Conservation (phyloP, 108 stramenopile species). For the Cyclostephanos invisitatus region DNA sequence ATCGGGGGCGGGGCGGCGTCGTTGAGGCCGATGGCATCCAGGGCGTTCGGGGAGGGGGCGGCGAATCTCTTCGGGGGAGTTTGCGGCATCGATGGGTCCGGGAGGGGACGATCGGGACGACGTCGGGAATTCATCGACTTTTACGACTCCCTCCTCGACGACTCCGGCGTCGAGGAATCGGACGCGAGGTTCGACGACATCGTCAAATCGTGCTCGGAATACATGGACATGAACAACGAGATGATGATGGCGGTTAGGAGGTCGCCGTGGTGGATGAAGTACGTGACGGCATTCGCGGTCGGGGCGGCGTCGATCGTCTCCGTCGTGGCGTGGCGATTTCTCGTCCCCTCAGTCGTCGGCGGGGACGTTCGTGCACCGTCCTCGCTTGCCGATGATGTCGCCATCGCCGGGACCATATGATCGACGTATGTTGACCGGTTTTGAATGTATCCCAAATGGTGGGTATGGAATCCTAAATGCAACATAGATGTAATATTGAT, state of each 20-base stretch:
- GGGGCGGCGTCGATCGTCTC: background rate
- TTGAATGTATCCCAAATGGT: too few species aligned
- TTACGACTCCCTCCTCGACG: conserved; percentile 39
- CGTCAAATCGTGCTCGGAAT: conserved; percentile 17
- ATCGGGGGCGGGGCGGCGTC: conserved; percentile 56
- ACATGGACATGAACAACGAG: conserved; percentile 38
- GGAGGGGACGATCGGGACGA: conserved; percentile 22
- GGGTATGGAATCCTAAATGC: too few species aligned
- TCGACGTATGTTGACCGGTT: too few species aligned
- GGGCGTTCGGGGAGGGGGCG: conserved; percentile 45
- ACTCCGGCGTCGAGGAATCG: background rate
- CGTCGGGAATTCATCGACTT: conserved; percentile 40
- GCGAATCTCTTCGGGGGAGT: conserved; percentile 43
- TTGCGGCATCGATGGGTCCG: conserved; percentile 25
- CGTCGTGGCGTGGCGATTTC: background rate
- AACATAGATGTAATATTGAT: too few species aligned
- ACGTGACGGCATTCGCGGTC: conserved; percentile 6
- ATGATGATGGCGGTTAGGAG: conserved; percentile 29
- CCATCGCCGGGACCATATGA: too few species aligned
- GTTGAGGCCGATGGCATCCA: conserved; percentile 45
- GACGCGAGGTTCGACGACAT: conserved; percentile 3
- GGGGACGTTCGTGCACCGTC: too few species aligned
- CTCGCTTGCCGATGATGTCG: too few species aligned
- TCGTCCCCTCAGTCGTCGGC: too few species aligned
- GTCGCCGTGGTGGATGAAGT: conserved; percentile 38